These are phyloP conservation scores for Hypoxylon cercidicola DNA, from an alignment of 495 filamentous ascomycete genomes.

Conservation along the genomic window DNA sequence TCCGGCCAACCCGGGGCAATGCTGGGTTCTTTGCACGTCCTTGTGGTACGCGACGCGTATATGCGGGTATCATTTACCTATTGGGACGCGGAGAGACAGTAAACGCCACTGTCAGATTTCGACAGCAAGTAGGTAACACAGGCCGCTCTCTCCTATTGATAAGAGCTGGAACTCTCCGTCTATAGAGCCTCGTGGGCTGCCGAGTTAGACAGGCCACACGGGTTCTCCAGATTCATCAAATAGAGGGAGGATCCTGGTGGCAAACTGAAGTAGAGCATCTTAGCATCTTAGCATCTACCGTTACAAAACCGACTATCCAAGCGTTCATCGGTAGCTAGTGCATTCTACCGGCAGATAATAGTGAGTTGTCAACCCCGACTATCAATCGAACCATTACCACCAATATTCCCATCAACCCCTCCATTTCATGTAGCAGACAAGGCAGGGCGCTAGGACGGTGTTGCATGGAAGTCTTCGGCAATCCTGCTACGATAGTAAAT, in stretches of 20 bases:
- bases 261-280: too few relatives aligned
- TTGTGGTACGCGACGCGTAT: conserved; percentile 36
- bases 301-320: conserved; percentile 4
- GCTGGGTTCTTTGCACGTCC: conserved; percentile 3
- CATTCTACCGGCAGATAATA: conserved; percentile 40
- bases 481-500: conserved; percentile 16
- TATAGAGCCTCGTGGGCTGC: conserved; percentile 19
- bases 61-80: not conserved
- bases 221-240: conserved; percentile 11
- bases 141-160: not conserved
- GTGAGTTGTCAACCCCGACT: conserved; percentile 28
- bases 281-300: conserved; percentile 19
- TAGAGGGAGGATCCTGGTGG: conserved; percentile 25
- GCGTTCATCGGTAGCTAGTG: conserved; percentile 12
- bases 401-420: conserved; percentile 30
- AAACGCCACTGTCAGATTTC: conserved; percentile 25
- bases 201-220: not conserved
- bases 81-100: conserved; percentile 22
- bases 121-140: not conserved
- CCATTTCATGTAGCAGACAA: conserved; percentile 32
- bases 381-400: conserved; percentile 31
- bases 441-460: conserved; percentile 12
- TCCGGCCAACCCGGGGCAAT: not conserved
- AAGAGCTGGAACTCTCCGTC: conserved; percentile 5
- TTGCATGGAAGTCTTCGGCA: conserved; percentile 32